Base-by-base conservation (phyloP, 1,284 basidiomycete genomes). In the Mycena citricolor region DNA sequence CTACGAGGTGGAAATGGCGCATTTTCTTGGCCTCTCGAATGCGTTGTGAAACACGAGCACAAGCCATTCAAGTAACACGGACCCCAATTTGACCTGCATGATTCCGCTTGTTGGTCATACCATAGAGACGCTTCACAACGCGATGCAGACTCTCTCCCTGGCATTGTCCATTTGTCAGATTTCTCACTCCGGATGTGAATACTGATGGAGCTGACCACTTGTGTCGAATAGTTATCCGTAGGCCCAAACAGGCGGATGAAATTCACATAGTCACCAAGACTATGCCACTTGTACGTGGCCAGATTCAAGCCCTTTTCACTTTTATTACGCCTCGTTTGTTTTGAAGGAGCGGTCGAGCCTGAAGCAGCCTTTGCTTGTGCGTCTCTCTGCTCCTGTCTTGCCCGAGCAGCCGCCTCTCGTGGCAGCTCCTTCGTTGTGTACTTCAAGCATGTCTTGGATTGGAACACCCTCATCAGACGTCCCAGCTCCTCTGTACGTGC, bases 111-210 rank as follows among this genome's bases (percentile, higher is more conserved):
- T 60, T 65, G 3, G 54, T 61, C 6, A 54, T 24, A 2, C 34
- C 29, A 24, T 66, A 66, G 4, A 61, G 49, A 4, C 39, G 47
- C 43, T 68, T 68, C 20, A 66, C 55, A 0, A 48, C 20, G n/a
- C 55, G 42, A 46, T 68, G 64, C 1, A 59, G 60, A 21, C 62
- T 60, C 56, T 68, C 61, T 7, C 62, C 60, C 65, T 67, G 45
- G n/a, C 21, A 10, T 16, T 20, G 10, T 14, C 11, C 24, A n/a
- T 13, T 29, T 25, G n/a, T n/a, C n/a, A n/a, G n/a, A n/a, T n/a
- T n/a, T n/a, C n/a, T n/a, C n/a, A n/a, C n/a, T n/a, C n/a, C n/a
- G n/a, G n/a, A 44, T 45, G 17, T 32, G 26, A 10, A 1, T 57
- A 40, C 36, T 65, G 61, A 5, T 62, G n/a, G n/a, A n/a, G n/a